Percentiles rank a stretch among this genome's conserved stretches.
These are phyloP conservation scores for Candida smagusa DNA, from an alignment of 1,139 yeast genomes.

Conservation along the genomic window DNA sequence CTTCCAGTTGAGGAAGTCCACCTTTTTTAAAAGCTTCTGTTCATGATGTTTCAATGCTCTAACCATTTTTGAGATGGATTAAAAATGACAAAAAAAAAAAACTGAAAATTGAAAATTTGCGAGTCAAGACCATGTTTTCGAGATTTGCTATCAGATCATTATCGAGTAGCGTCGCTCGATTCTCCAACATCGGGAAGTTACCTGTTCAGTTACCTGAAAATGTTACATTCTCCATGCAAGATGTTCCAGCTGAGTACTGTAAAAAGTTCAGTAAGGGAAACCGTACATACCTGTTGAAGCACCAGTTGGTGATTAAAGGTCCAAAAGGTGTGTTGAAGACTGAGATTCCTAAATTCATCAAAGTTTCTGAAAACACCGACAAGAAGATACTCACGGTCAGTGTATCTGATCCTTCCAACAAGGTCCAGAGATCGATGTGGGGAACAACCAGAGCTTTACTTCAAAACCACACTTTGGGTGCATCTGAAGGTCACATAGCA, in stretches of 20 bases:
- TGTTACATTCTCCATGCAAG: conserved; percentile 32
- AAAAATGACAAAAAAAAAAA: not conserved
- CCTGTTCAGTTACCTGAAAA: conserved; percentile 34
- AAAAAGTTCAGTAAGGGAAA: conserved; percentile 70
- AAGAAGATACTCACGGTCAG: conserved; percentile 45
- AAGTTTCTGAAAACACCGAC: conserved; percentile 24
- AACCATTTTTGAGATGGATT: conserved; percentile 53
- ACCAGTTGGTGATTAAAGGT: conserved; percentile 66
- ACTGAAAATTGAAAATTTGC: not conserved
- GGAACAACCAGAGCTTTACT: conserved; percentile 85
- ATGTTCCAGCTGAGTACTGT: conserved; percentile 42
- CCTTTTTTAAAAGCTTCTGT: conserved; percentile 89
- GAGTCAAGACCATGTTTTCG: not conserved
- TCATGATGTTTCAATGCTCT: conserved; percentile 92
- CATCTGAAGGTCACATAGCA: conserved; percentile 87
- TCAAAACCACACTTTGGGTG: conserved; percentile 79
- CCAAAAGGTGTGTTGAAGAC: conserved; percentile 71
- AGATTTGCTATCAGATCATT: conserved; percentile 15
- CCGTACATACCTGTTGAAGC: conserved; percentile 54
- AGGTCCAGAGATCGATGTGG: conserved; percentile 87
- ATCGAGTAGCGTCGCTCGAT: conserved; percentile 22
- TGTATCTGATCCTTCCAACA: conserved; percentile 56
- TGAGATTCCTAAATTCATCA: conserved; percentile 71
- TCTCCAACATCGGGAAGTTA: conserved; percentile 43
- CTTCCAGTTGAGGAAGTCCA: conserved; percentile 96